These are phyloP conservation scores for Exophiala sp. DNA, from an alignment of 2,329 filamentous ascomycete genomes.

Conservation along the genomic window DNA sequence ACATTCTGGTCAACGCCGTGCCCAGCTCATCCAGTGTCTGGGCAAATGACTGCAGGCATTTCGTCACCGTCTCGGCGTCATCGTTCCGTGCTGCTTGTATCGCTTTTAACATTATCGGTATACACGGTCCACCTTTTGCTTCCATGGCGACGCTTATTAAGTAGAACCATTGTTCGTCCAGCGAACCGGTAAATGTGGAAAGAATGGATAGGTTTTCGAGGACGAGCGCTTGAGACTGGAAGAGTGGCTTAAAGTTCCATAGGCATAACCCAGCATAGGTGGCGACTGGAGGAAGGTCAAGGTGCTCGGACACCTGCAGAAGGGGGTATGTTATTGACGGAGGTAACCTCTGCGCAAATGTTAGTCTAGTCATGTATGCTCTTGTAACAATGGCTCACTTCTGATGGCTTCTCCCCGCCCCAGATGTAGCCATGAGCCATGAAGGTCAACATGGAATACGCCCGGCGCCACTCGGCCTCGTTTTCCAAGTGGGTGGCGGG, in stretches of 20 bases:
- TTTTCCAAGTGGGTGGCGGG: slow-evolving; percentile 74
- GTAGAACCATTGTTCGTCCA: slow-evolving; percentile 99
- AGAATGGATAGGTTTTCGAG: slow-evolving; percentile 84
- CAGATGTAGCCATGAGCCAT: slow-evolving; percentile 83
- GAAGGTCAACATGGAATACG: slow-evolving; percentile 72
- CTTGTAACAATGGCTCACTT: slow-evolving; percentile 48
- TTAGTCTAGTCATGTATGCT: neutral
- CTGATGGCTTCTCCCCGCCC: slow-evolving; percentile 68
- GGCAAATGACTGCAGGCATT: slow-evolving; percentile 73
- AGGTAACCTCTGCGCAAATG: slow-evolving; percentile 56
- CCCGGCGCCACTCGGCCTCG: slow-evolving; percentile 84
- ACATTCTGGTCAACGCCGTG: slow-evolving; percentile 74
- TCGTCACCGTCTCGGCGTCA: slow-evolving; percentile 65
- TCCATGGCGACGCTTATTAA: slow-evolving; percentile 93
- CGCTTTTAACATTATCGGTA: slow-evolving; percentile 82
- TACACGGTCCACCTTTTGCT: slow-evolving; percentile 77
- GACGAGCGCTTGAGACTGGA: slow-evolving; percentile 73
- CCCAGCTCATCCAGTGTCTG: slow-evolving; percentile 83
- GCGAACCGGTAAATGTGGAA: slow-evolving; percentile 83
- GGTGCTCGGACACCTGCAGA: slow-evolving; percentile 64
- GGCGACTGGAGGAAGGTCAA: slow-evolving; percentile 86
- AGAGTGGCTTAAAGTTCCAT: slow-evolving; percentile 96
- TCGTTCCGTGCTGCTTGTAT: slow-evolving; percentile 69
- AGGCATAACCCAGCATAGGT: slow-evolving; percentile 88
- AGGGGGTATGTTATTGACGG: slow-evolving; percentile 77